Evolutionary conservation across 345 rosid species (phyloP), one percentile per base, ranked within the genome.

Genomic region (Populus simonii): DNA sequence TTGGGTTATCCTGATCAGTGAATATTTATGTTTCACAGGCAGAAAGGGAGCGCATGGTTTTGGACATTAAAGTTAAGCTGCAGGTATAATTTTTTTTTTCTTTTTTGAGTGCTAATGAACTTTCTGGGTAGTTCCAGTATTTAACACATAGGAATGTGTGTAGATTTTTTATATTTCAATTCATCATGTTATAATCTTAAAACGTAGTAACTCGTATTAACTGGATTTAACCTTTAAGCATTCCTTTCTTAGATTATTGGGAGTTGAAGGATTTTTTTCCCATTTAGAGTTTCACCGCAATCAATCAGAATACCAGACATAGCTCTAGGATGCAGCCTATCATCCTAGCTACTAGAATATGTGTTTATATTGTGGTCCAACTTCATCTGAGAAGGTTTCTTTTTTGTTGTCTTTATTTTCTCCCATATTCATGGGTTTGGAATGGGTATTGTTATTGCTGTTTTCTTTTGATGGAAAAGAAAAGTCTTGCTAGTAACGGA

Each of bases 21-120:
- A 71, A 23, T 45, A 65, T 70, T 35, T 27, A 33, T 74, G 63
- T 78, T 79, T 66, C 82, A 73, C 86, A 92, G 99, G 97, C 95
- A 62, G 99, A 96, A 87, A 90, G 98, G 80, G 98, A 92, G 7
- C 97, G 91, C 74, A 96, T 96, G 99, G 99, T 96, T 86, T 85
- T 96, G 90, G 98, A 96, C 92, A 96, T 96, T 68, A 78, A 92
- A 87, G 99, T 96, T 83, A 92, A 96, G 85, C 91, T 96, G 84
- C 99, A 96, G 98, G 98, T 93, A 84, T 57, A 72, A 9, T 20
- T 33, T 25, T 33, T 25, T 51, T 1, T 25, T 77, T 72, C 15
- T 41, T 35, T 16, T 73, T 43, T 35, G 23, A 22, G 43, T 29
- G 1, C 4, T 39, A 13, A 5, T 70, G 47, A 62, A 53, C 13